Conservation (phyloP, 352 stramenopile genomes). For the Phytophthora sp. region DNA sequence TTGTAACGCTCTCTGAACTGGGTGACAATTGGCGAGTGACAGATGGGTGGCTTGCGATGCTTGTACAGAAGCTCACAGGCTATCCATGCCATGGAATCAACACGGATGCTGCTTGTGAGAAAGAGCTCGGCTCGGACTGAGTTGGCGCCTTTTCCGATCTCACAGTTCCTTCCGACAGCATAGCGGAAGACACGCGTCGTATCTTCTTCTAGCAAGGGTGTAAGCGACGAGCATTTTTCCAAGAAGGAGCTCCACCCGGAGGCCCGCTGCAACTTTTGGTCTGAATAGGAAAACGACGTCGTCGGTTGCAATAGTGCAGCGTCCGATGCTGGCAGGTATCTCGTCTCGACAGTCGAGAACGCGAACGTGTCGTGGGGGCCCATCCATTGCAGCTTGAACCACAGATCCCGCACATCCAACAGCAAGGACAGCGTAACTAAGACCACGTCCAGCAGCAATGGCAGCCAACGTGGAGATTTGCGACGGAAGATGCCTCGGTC, state of each 20-base stretch:
- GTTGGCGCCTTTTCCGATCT: conserved; percentile 32
- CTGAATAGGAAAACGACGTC: conserved; percentile 16
- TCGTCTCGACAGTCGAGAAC: conserved; percentile 41
- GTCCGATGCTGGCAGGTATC: conserved; percentile 24
- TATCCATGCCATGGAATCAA: conserved; percentile 60
- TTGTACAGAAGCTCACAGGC: conserved; percentile 56
- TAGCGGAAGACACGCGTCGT: conserved; percentile 24
- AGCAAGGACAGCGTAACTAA: conserved; percentile 40
- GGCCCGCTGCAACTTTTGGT: conserved; percentile 23
- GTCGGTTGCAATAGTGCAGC: conserved; percentile 12
- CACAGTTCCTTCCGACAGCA: conserved; percentile 50
- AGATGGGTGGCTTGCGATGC: conserved; percentile 56
- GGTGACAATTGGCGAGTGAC: conserved; percentile 53
- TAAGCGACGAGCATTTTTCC: conserved; percentile 45
- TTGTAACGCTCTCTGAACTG: conserved; percentile 51
- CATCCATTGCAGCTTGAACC: conserved; percentile 65
- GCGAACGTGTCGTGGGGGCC: conserved; percentile 45
- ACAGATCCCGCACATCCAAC: conserved; percentile 61
- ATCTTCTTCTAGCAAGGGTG: conserved; percentile 23
- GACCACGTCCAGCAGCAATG: conserved; percentile 37
- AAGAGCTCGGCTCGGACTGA: conserved; percentile 43
- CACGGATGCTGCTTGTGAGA: conserved; percentile 47
- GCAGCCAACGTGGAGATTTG: conserved; percentile 18
- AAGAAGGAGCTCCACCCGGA: conserved; percentile 63
- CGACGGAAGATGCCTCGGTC: not conserved